Evolutionary conservation across 129 eudicot genomes (phyloP).

Genomic region (Helianthus tuberosus): DNA sequence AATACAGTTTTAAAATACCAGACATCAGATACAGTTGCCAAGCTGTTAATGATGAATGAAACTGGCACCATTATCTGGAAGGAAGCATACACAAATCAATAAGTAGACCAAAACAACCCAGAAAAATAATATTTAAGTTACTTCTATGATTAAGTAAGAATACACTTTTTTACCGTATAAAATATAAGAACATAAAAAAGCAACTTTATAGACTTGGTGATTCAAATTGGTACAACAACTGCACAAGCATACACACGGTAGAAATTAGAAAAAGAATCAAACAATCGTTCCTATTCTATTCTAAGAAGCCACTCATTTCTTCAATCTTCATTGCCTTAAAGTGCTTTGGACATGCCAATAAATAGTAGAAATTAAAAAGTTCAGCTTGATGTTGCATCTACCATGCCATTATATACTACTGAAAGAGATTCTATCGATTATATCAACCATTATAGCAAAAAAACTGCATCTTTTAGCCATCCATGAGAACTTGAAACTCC

Average conservation of each 20-base stretch:
- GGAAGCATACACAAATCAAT: neutral
- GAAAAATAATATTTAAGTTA: neutral
- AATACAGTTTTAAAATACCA: neutral
- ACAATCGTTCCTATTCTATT: slow-evolving; percentile 13
- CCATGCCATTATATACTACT: neutral
- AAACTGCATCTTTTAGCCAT: slow-evolving; percentile 13
- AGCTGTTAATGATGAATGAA: slow-evolving; percentile 2
- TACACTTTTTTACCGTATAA: neutral
- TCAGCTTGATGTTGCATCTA: neutral
- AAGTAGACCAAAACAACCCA: neutral
- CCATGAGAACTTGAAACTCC: neutral
- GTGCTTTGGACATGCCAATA: neutral
- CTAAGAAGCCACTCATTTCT: slow-evolving; percentile 26
- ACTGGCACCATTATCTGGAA: neutral
- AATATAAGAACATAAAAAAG: neutral
- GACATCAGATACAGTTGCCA: slow-evolving; percentile 2
- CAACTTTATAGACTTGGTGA: neutral
- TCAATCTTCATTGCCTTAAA: slow-evolving; percentile 4
- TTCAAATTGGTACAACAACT: neutral
- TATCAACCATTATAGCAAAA: slow-evolving; percentile 4
- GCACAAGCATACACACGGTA: neutral
- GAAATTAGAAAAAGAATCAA: neutral
- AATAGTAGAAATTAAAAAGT: neutral
- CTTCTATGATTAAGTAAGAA: neutral
- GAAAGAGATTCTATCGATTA: neutral